These are phyloP conservation scores for Zizania palustris DNA, from an alignment of 202 grass and related monocot species.

Conservation along the genomic window DNA sequence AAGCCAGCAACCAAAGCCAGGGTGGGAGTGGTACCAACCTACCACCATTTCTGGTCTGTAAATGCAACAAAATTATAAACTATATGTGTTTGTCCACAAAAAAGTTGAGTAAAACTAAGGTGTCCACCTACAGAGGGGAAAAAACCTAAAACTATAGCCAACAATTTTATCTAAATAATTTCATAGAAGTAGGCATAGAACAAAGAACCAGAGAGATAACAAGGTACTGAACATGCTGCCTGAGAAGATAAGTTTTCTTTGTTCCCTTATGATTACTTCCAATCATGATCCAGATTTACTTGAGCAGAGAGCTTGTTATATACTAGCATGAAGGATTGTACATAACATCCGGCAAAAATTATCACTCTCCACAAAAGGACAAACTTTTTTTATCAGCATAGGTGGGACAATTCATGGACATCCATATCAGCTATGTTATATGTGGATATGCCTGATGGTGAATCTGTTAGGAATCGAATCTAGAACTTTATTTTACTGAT, in stretches of 20 bases:
- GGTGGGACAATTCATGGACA: neutral
- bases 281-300: neutral
- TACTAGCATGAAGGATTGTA: neutral
- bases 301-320: neutral
- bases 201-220: neutral
- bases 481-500: neutral
- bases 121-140: neutral
- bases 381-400: neutral
- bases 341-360: neutral
- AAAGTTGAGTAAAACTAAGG: neutral
- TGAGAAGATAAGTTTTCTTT: slow-evolving; percentile 3
- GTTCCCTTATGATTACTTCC: neutral
- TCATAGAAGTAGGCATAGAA: neutral
- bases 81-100: neutral
- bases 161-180: neutral
- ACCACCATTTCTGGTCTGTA: slow-evolving; percentile 97
- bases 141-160: slow-evolving; percentile 3
- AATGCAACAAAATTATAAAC: slow-evolving; percentile 25
- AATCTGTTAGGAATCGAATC: neutral
- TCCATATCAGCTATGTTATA: neutral
- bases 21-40: slow-evolving; percentile 99
- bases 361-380: neutral
- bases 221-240: neutral
- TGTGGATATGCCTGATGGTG: neutral
- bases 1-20: slow-evolving; percentile 95